Percentiles rank a stretch among this genome's conserved stretches.
Conservation (phyloP, 805 yeast genomes). For the Brettanomyces bruxellensis region DNA sequence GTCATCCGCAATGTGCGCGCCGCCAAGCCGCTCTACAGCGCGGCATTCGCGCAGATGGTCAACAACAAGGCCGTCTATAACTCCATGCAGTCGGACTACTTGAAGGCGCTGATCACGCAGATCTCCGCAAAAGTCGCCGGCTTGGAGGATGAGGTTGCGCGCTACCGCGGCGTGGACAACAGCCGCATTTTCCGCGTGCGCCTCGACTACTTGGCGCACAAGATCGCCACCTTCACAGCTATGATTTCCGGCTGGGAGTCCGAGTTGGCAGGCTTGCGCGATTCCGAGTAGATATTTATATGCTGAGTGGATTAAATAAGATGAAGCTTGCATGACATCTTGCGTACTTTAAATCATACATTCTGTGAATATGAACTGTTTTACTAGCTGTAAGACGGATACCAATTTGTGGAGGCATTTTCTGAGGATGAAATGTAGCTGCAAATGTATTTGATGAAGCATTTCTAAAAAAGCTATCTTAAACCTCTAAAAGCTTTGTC, state of each 20-base stretch:
- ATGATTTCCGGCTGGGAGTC: slow-evolving; percentile 41
- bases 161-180: slow-evolving; percentile 42
- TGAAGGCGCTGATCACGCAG: slow-evolving; percentile 41
- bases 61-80: slow-evolving; percentile 46
- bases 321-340: no score
- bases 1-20: slow-evolving; percentile 56
- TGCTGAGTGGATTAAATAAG: no score
- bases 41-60: slow-evolving; percentile 66
- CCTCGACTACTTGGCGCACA: slow-evolving; percentile 54
- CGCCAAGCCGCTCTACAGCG: slow-evolving; percentile 76
- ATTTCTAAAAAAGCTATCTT: no score
- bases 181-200: slow-evolving; percentile 51
- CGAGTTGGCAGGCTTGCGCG: slow-evolving; percentile 13
- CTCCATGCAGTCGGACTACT: slow-evolving; percentile 55
- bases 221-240: slow-evolving; percentile 53
- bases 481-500: no score
- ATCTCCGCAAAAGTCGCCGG: slow-evolving; percentile 56
- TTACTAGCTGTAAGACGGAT: no score
- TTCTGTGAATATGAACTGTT: no score
- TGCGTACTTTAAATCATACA: no score
- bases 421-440: no score
- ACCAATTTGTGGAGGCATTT: no score
- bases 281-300: neutral
- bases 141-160: slow-evolving; percentile 65
- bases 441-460: no score